Percentiles rank a stretch among this genome's conserved stretches.
Evolutionary conservation across 257 asterid species (phyloP).

Genomic region (Solanum medicagineum): DNA sequence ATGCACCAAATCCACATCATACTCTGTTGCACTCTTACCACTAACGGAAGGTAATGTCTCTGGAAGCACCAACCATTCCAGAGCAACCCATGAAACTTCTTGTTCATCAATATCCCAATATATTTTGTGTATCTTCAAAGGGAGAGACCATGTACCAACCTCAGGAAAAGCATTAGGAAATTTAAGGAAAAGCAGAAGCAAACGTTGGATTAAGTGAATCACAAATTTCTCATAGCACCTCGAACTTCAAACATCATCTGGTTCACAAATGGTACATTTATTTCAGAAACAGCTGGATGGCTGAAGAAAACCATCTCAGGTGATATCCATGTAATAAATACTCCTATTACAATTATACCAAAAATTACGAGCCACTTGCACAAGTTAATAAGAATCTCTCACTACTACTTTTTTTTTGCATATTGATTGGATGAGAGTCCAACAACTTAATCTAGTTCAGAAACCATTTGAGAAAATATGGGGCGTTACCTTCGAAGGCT

Average conservation of each 20-base stretch:
- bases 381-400: neutral
- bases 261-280: neutral
- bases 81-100: neutral
- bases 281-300: neutral
- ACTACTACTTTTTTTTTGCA: neutral
- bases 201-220: neutral
- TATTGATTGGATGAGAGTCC: neutral
- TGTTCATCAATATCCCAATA: neutral
- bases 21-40: neutral
- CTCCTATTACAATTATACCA: neutral
- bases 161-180: neutral
- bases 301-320: neutral
- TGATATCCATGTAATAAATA: neutral
- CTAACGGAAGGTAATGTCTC: neutral
- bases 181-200: neutral
- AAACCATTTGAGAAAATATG: neutral
- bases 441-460: neutral
- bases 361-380: neutral
- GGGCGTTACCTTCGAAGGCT: conserved; percentile 78
- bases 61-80: neutral
- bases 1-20: neutral
- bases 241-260: neutral
- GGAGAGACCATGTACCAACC: neutral
- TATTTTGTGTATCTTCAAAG: neutral
- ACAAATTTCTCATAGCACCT: neutral